Base-by-base conservation (phyloP, 768 basidiomycete genomes). In the Phanerochaete carnosa region DNA sequence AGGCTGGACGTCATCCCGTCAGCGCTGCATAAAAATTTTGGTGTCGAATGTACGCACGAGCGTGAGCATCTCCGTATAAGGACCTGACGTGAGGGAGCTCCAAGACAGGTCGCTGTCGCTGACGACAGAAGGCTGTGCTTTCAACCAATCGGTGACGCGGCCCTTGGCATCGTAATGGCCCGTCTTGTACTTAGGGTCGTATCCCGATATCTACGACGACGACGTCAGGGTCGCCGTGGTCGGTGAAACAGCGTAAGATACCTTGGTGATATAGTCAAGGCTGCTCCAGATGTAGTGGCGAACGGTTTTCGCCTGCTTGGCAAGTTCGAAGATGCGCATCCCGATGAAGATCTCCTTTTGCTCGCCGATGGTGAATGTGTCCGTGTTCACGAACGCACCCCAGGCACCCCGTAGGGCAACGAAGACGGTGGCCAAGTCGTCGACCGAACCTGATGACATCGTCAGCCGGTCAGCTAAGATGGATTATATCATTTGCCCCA, bases 261-360 rank as follows among this genome's bases (percentile, higher is more conserved):
- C 76, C 72, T 77, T 77, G 66, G 67, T 65, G 12, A 67, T 66
- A 60, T 77, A 78, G 52, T 77, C 75, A 16, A 78, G 62, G 59
- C 70, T 75, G 59, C 76, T 75, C 71, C 72, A 79, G 30, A 79
- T 69, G 43, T 73, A 74, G 62, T 79, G 77, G 22, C 73, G 66
- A 60, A 75, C 65, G 26, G 71, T 62, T 16, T 63, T 63, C 15
- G 62, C 68, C 30, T 71, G 70, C 53, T 75, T 70, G 3, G 77
- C 75, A 12, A 66, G 65, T 60, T 79, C 78, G 58, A 75, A 78
- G 13, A 79, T 73, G 56, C 74, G 70, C 57, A 78, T 73, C 0
- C 75, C 77, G 28, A 65, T 49, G 70, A 76, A 66, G 1, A 76
- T 70, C 64, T 78, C 77, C 51, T 72, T 71, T 60, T 75, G 66